These are phyloP conservation scores for Fusarium solani-melongenae DNA, from an alignment of 2,329 filamentous ascomycete species.

Conservation along the genomic window DNA sequence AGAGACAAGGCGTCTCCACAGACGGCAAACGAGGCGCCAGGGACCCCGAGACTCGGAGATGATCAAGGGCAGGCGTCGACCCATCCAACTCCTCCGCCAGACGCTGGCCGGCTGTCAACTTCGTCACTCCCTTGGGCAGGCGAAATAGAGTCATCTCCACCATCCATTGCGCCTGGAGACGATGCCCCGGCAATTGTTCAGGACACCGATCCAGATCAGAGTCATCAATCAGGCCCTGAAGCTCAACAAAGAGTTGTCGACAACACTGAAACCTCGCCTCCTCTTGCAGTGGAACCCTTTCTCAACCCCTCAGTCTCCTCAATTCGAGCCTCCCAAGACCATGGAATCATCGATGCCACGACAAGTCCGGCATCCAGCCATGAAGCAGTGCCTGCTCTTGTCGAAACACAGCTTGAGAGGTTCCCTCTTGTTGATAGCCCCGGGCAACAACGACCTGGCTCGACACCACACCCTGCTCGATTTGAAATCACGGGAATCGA, in stretches of 20 bases:
- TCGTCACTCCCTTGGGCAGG: neutral
- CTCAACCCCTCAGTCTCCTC: neutral
- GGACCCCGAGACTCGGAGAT: neutral
- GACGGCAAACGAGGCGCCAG: neutral
- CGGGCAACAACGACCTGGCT: neutral
- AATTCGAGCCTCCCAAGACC: neutral
- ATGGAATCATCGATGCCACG: neutral
- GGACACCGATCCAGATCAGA: neutral
- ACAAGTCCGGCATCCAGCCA: neutral
- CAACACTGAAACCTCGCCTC: neutral
- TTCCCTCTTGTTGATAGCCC: neutral
- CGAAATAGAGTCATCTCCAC: neutral
- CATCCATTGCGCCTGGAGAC: neutral
- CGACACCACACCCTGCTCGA: neutral
- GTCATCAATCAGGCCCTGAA: neutral
- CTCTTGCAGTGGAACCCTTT: neutral
- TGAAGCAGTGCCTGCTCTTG: neutral
- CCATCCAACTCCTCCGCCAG: neutral
- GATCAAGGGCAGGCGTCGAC: neutral
- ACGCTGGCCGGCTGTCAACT: neutral
- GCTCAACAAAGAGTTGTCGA: neutral
- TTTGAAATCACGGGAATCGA: neutral
- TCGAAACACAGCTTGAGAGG: neutral
- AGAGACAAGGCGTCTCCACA: neutral
- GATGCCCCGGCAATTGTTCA: neutral